These are phyloP conservation scores for Skeletonema marinoi DNA, from an alignment of 108 stramenopile species.

Conservation along the genomic window DNA sequence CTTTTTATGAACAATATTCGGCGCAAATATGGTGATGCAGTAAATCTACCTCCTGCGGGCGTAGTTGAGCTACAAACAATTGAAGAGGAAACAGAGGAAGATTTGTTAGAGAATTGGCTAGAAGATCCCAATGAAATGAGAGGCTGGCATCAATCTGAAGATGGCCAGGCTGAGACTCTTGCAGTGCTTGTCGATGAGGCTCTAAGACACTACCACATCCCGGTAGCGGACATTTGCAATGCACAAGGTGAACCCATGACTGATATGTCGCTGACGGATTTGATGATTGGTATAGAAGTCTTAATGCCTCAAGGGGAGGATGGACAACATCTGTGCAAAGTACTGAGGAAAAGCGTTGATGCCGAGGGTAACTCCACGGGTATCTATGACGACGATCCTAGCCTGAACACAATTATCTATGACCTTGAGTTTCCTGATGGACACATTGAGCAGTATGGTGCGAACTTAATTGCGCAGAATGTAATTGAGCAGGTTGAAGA, in stretches of 20 bases:
- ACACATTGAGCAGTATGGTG: slow-evolving; percentile 19
- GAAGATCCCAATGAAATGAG: not conserved
- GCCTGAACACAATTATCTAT: slow-evolving; percentile 13
- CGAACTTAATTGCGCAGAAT: slow-evolving; percentile 62
- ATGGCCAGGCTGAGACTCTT: not conserved
- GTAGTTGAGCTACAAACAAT: not conserved
- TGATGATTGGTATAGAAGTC: slow-evolving; percentile 40
- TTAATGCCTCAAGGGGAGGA: slow-evolving; percentile 22
- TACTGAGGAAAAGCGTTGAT: not conserved
- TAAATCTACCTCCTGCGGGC: not conserved
- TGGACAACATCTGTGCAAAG: slow-evolving; percentile 7
- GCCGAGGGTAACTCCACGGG: slow-evolving; percentile 10
- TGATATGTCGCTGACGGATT: slow-evolving; percentile 25
- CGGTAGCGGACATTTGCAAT: slow-evolving; percentile 37
- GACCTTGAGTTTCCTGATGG: slow-evolving; percentile 23
- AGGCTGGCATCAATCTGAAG: not conserved
- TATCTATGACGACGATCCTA: slow-evolving; percentile 13
- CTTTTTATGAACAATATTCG: slow-evolving; percentile 14
- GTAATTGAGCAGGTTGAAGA: slow-evolving; percentile 27
- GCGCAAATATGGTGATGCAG: not conserved
- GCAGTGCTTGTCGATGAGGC: not conserved
- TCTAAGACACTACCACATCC: not conserved
- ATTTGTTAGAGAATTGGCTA: too few relatives aligned
- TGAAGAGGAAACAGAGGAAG: not conserved
- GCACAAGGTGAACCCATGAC: slow-evolving; percentile 6